These are phyloP conservation scores for Suillus plorans DNA, from an alignment of 768 basidiomycete species.

Conservation along the genomic window DNA sequence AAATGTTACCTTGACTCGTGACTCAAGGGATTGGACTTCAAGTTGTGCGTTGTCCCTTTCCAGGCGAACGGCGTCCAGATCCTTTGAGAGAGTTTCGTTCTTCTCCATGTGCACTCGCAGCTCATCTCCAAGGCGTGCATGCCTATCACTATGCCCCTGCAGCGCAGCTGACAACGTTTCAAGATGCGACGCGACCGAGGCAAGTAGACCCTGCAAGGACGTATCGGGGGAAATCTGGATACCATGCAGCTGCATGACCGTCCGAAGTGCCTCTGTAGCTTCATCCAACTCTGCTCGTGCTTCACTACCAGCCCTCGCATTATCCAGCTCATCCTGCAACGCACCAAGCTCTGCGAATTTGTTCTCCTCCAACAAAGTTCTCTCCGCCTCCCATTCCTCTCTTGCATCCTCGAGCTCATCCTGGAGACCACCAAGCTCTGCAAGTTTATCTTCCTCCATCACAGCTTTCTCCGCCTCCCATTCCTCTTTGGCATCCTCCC, in stretches of 20 bases:
- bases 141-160: slow-evolving; percentile 38
- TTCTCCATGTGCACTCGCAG: slow-evolving; percentile 45
- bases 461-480: slow-evolving; percentile 52
- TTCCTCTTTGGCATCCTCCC: slow-evolving; percentile 45
- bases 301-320: slow-evolving; percentile 36
- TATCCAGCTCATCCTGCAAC: slow-evolving; percentile 50
- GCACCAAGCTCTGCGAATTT: slow-evolving; percentile 45
- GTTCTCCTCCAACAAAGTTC: slow-evolving; percentile 45
- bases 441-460: slow-evolving; percentile 50
- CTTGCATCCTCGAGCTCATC: slow-evolving; percentile 49
- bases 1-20: slow-evolving; percentile 36
- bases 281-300: slow-evolving; percentile 51
- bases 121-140: slow-evolving; percentile 50
- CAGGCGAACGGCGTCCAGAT: slow-evolving; percentile 52
- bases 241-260: slow-evolving; percentile 54
- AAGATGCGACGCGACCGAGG: slow-evolving; percentile 52
- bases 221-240: slow-evolving; percentile 50
- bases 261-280: slow-evolving; percentile 46
- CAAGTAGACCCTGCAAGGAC: slow-evolving; percentile 48
- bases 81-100: slow-evolving; percentile 45
- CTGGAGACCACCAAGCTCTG: slow-evolving; percentile 44
- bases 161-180: slow-evolving; percentile 46
- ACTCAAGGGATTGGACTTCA: slow-evolving; percentile 39
- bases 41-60: slow-evolving; percentile 51
- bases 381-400: slow-evolving; percentile 27